Evolutionary conservation across 2,329 filamentous ascomycete genomes (phyloP).

Genomic region (Chaetomium olivaceum): DNA sequence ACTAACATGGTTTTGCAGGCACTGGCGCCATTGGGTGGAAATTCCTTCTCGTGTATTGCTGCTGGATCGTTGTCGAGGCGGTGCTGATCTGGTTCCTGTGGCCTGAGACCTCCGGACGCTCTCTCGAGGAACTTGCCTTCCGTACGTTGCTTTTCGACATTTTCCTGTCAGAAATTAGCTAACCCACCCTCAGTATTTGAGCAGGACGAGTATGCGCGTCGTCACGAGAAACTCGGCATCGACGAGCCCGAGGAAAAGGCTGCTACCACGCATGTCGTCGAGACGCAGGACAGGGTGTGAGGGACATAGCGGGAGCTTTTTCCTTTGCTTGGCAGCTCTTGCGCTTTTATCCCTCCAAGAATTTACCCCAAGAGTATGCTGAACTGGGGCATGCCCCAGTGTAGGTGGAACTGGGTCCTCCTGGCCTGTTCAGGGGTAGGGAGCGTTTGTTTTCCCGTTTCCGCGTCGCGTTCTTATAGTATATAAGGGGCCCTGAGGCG

Average conservation of each 20-base stretch:
- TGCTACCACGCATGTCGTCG: background rate
- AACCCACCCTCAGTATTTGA: constrained; percentile 26
- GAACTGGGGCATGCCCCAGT: too few relatives aligned
- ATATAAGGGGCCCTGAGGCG: too few relatives aligned
- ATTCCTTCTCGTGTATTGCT: constrained; percentile 38
- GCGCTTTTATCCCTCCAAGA: too few relatives aligned
- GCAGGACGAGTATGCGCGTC: constrained; percentile 23
- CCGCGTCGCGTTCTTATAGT: too few relatives aligned
- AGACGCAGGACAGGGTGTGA: constrained; percentile 20
- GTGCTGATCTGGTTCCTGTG: constrained; percentile 35
- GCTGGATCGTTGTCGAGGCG: constrained; percentile 37
- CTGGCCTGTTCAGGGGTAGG: too few relatives aligned
- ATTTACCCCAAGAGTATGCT: too few relatives aligned
- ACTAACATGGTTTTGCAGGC: constrained; percentile 11
- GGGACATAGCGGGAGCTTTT: too few relatives aligned
- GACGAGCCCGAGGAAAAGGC: constrained; percentile 18
- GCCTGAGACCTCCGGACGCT: constrained; percentile 35
- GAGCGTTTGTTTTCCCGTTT: too few relatives aligned
- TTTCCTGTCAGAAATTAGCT: background rate
- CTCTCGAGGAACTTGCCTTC: constrained; percentile 36
- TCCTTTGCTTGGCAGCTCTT: too few relatives aligned
- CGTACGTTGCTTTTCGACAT: constrained; percentile 23
- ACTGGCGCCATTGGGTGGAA: constrained; percentile 37
- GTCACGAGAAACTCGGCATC: constrained; percentile 17
- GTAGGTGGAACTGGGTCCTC: too few relatives aligned